These are phyloP conservation scores for Oryza rufipogon DNA, from an alignment of 176 grass and related monocot species.

Conservation along the genomic window DNA sequence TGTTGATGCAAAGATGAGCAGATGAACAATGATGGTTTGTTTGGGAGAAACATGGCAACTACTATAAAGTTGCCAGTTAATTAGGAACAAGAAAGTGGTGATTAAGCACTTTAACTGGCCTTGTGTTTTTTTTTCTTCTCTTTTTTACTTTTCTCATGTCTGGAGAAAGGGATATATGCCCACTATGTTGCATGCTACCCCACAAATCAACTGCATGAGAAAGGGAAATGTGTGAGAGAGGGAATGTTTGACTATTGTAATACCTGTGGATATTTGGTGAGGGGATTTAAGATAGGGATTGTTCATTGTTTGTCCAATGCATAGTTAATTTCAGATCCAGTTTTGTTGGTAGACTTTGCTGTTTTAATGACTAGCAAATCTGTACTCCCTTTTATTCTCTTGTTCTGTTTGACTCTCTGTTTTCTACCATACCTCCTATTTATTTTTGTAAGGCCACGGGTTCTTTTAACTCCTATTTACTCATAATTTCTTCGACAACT, in stretches of 20 bases:
- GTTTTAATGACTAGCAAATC: neutral
- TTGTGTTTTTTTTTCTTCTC: neutral
- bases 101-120: conserved; percentile 12
- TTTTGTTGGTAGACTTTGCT: conserved; percentile 32
- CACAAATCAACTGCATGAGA: conserved; percentile 19
- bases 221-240: neutral
- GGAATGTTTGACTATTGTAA: conserved; percentile 41
- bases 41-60: conserved; percentile 34
- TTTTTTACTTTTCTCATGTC: conserved; percentile 35
- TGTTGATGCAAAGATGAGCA: conserved; percentile 40
- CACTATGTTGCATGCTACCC: conserved; percentile 17
- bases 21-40: conserved; percentile 23
- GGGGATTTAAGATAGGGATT: conserved; percentile 26
- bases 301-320: neutral
- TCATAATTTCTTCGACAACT: neutral
- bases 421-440: neutral
- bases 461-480: neutral
- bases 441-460: neutral
- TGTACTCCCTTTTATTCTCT: conserved; percentile 16
- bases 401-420: neutral
- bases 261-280: conserved; percentile 29
- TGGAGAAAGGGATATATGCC: conserved; percentile 38
- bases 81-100: conserved; percentile 23
- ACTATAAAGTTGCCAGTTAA: conserved; percentile 15
- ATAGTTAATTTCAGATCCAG: neutral